These are phyloP conservation scores for Backusella westeae DNA, from an alignment of 192 early-diverging fungal genomes.

Conservation along the genomic window DNA sequence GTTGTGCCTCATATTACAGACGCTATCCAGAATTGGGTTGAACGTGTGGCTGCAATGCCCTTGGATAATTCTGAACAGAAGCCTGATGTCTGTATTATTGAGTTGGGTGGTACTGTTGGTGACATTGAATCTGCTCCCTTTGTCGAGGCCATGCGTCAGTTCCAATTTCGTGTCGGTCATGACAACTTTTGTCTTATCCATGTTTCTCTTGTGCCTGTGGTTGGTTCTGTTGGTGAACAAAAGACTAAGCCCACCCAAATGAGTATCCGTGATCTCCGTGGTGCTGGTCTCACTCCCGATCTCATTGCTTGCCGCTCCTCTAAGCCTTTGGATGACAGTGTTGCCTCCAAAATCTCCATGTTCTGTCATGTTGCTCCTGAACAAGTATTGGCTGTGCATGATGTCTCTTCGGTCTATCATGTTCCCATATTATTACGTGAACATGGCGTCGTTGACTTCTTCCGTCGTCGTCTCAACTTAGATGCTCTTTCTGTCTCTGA, in stretches of 20 bases:
- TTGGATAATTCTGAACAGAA: constrained; percentile 77
- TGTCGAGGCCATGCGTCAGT: constrained; percentile 99
- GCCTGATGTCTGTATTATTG: constrained; percentile 98
- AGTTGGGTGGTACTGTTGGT: constrained; percentile 97
- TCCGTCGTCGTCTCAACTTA: constrained; percentile 79
- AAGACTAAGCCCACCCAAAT: constrained; percentile 99
- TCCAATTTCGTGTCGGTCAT: constrained; percentile 98
- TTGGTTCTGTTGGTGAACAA: constrained; percentile 97
- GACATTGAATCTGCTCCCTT: constrained; percentile 99
- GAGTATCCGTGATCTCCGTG: constrained; percentile 92
- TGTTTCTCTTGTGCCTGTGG: constrained; percentile 95
- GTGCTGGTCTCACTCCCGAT: constrained; percentile 92
- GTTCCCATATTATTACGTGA: constrained; percentile 89
- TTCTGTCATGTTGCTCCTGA: constrained; percentile 97
- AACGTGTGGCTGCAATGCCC: constrained; percentile 88
- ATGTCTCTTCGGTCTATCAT: constrained; percentile 96
- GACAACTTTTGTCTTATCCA: constrained; percentile 98
- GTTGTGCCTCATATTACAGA: constrained; percentile 98
- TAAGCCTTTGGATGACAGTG: constrained; percentile 79
- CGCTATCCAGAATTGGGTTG: constrained; percentile 97
- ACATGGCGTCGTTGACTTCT: constrained; percentile 82
- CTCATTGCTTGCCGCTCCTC: constrained; percentile 94
- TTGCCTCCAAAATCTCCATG: constrained; percentile 94
- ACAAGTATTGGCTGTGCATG: constrained; percentile 93
- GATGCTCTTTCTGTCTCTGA: constrained; percentile 51